Percentiles rank a stretch among this genome's conserved stretches.
phyloP scores from a whole-genome alignment of 441 rosid species.

The Cnidoscolus chayamansa region DNA sequence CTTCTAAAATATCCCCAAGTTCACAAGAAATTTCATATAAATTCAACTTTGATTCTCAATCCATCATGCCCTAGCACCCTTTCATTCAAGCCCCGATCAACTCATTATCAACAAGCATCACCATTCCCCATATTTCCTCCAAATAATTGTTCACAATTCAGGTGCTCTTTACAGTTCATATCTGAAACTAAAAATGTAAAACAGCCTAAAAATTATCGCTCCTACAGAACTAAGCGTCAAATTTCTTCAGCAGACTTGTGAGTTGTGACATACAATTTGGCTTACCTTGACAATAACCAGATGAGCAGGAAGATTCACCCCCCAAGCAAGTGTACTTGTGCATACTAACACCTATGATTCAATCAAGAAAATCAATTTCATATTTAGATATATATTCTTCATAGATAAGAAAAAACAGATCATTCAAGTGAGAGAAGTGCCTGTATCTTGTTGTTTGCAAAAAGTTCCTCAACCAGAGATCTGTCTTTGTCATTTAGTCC shows the following conservation, averaged over 20 bases:
- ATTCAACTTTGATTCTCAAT: not conserved
- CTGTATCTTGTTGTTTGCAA: conserved; percentile 96
- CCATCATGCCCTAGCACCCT: not conserved
- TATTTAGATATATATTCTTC: not conserved
- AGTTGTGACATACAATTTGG: not conserved
- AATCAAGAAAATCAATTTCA: conserved; percentile 17
- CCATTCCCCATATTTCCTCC: not conserved
- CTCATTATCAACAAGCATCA: not conserved
- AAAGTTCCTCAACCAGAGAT: conserved; percentile 94
- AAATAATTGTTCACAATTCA: not conserved
- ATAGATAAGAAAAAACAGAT: conserved; percentile 12
- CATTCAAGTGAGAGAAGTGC: conserved; percentile 35
- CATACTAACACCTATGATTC: conserved; percentile 77
- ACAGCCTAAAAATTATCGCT: no score
- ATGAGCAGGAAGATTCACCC: conserved; percentile 98
- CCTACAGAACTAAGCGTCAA: not conserved
- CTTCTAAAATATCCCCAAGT: not conserved
- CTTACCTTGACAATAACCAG: conserved; percentile 94
- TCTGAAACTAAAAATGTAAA: not conserved
- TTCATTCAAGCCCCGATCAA: not conserved
- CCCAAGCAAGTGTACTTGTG: conserved; percentile 99
- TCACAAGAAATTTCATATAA: not conserved
- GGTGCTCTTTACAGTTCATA: not conserved
- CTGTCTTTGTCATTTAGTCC: conserved; percentile 95
- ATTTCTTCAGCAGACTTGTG: not conserved